phyloP scores from a whole-genome alignment of 2,329 filamentous ascomycete species.

The Aspergillus sp. region DNA sequence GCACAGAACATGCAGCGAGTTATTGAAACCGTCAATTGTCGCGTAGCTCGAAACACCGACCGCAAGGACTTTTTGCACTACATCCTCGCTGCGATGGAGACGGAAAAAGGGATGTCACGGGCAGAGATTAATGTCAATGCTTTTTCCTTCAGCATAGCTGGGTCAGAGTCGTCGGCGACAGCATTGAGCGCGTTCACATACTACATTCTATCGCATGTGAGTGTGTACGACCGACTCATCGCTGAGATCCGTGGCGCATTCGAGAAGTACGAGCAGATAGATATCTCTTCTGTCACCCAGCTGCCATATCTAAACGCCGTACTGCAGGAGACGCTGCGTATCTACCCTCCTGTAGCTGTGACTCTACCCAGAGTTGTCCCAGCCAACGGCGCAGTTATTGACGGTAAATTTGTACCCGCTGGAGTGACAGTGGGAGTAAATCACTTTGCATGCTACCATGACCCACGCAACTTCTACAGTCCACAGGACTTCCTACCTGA shows the following conservation, averaged over 20 bases:
- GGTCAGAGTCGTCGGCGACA: not conserved
- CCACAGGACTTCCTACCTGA: not conserved
- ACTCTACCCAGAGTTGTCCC: conserved; percentile 35
- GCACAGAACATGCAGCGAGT: conserved; percentile 8
- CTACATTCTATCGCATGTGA: conserved; percentile 26
- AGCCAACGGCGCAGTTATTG: not conserved
- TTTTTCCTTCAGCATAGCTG: conserved; percentile 1
- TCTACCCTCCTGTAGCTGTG: conserved; percentile 33
- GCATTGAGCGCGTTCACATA: conserved; percentile 24
- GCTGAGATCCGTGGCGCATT: conserved; percentile 26
- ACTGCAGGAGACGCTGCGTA: conserved; percentile 28
- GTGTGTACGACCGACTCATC: conserved; percentile 23
- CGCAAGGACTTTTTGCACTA: conserved; percentile 11
- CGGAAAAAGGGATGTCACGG: not conserved
- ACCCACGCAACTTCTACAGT: conserved; percentile 6
- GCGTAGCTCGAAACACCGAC: not conserved
- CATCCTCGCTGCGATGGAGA: not conserved
- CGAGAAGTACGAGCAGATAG: conserved; percentile 17
- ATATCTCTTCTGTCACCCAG: conserved; percentile 14
- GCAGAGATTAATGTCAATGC: not conserved
- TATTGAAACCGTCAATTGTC: not conserved
- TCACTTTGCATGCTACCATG: conserved; percentile 31
- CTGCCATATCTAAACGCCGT: conserved; percentile 31
- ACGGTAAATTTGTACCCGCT: not conserved
- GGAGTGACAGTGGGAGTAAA: not conserved